Evolutionary conservation across 2,329 filamentous ascomycete genomes (phyloP), one percentile per base, ranked within the genome.

Genomic region (Trichoderma koningii): DNA sequence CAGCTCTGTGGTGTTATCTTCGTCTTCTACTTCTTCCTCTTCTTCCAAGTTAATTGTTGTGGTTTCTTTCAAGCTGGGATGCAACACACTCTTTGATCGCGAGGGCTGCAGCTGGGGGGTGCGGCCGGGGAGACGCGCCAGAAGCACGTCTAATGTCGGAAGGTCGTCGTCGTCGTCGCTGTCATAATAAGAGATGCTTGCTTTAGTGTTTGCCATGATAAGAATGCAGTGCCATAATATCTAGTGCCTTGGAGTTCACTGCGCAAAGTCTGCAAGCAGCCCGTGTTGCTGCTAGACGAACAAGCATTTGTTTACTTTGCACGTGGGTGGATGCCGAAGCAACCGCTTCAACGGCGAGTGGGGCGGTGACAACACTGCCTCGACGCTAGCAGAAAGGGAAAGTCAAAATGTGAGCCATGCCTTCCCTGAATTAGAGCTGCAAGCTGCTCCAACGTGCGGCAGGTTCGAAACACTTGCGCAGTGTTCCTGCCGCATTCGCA

Each of bases 101-200:
- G 48, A 61, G 19, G n/a, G 26, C 19, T 34, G 50, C n/a, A 30
- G 17, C 42, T 44, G 38, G 6, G 30, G 14, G 12, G 34, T 44
- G 38, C 38, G 23, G n/a, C 48, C 38, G 15, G 38, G 23, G 45
- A 52, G n/a, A 21, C 34, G 47, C 6, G 48, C 21, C 1, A 61
- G 23, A 30, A 61, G 48, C 2, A 34, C 14, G 9, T 52, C 38
- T 1, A 61, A 9, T 1, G 34, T 30, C 19, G 57, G 57, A 4
- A 61, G 21, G 10, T 61, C 52, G 5, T 60, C 53, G 45, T 56
- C 57, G 19, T 61, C 57, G n/a, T 61, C 57, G 17, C 47, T 61
- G 12, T n/a, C 23, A 3, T 19, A 6, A 14, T 28, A 52, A 7
- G 26, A 21, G n/a, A 44, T 38, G 6, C n/a, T 7, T 12, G 23